Evolutionary conservation across 352 stramenopile species (phyloP).

Genomic region (Thalassiosira livingstoniorum): DNA sequence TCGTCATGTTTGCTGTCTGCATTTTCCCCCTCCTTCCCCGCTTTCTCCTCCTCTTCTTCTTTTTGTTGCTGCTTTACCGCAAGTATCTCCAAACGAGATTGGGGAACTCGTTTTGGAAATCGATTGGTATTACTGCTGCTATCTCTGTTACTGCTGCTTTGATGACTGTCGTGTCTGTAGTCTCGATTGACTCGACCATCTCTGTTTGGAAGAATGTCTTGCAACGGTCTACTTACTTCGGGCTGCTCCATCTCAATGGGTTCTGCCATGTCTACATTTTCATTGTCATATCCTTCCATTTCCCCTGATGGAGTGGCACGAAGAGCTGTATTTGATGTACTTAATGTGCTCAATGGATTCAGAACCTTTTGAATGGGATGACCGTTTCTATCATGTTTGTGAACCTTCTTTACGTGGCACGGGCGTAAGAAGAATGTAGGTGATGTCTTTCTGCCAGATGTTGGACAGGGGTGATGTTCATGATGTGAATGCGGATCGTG

Average conservation of each 20-base stretch:
- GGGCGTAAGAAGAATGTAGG: no score
- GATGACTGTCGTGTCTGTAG: constrained; percentile 6
- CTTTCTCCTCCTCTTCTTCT: background rate
- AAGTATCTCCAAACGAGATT: background rate
- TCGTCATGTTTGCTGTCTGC: constrained; percentile 6
- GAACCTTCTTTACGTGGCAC: no score
- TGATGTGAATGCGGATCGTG: constrained; percentile 2
- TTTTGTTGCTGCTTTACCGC: background rate
- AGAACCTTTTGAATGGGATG: no score
- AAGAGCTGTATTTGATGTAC: no score
- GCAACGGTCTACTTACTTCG: background rate
- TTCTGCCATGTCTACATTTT: no score
- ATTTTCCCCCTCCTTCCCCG: background rate
- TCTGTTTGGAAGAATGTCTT: background rate
- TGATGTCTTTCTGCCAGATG: background rate
- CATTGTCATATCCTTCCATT: no score
- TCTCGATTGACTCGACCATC: background rate
- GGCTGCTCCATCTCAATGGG: background rate
- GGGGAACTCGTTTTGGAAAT: constrained; percentile 26
- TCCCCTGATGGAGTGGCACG: no score
- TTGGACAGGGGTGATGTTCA: background rate
- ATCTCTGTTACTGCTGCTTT: constrained; percentile 6
- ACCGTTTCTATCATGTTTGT: no score
- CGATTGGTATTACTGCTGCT: constrained; percentile 1
- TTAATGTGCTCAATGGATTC: no score